Evolutionary conservation across 306 rosid species (phyloP).

Genomic region (Vigna radiata): DNA sequence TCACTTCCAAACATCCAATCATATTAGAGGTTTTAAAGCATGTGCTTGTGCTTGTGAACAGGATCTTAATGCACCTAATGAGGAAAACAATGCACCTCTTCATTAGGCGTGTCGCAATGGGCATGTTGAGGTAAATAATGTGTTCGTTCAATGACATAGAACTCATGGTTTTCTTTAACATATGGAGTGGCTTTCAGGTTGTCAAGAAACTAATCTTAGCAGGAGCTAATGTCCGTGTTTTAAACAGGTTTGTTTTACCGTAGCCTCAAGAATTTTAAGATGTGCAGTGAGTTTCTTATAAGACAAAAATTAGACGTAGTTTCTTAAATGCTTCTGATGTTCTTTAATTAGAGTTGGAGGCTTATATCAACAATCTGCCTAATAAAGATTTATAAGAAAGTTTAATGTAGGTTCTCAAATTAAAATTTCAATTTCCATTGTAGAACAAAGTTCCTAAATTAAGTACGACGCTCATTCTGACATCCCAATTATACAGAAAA

Average conservation of each 20-base stretch:
- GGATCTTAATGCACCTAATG: conserved; percentile 80
- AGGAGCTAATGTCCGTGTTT: conserved; percentile 70
- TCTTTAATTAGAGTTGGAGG: not conserved
- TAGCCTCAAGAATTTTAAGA: conserved; percentile 21
- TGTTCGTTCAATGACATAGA: not conserved
- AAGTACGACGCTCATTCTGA: too few relatives aligned
- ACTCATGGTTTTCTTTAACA: conserved; percentile 31
- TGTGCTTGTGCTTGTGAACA: conserved; percentile 44
- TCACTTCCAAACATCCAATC: not conserved
- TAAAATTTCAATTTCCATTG: too few relatives aligned
- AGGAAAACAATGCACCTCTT: conserved; percentile 82
- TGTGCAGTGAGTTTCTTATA: not conserved
- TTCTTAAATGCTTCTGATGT: not conserved
- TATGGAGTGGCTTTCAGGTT: conserved; percentile 55
- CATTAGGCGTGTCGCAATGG: conserved; percentile 99
- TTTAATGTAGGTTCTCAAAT: too few relatives aligned
- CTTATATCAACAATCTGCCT: too few relatives aligned
- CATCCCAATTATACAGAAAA: too few relatives aligned
- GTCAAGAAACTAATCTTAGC: conserved; percentile 87
- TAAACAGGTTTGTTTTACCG: conserved; percentile 65
- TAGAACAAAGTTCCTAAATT: too few relatives aligned
- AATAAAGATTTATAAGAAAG: not conserved
- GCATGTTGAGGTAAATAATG: conserved; percentile 70
- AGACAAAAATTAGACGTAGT: too few relatives aligned
- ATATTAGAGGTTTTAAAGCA: conserved; percentile 1